phyloP scores from a whole-genome alignment of 148 eudicot species.

The Heliosperma pusillum region DNA sequence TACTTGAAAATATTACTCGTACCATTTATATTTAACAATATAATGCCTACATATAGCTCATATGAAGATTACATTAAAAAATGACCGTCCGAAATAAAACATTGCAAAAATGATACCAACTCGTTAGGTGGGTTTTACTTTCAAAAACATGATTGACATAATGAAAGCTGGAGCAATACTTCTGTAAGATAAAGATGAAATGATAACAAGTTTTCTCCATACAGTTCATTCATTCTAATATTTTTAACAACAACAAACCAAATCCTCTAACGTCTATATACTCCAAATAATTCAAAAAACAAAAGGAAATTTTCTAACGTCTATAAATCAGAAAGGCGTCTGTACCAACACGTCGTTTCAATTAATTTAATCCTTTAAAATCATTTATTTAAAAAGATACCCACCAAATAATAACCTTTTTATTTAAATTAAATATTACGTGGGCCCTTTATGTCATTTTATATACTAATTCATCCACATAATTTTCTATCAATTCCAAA shows the following conservation, averaged over 20 bases:
- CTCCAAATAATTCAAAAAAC: not conserved
- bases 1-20: no score
- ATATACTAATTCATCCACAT: not conserved
- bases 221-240: no score
- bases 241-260: constrained; percentile 1
- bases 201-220: no score
- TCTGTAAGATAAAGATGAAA: no score
- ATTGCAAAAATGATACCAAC: no score
- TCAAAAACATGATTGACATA: no score
- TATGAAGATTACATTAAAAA: no score
- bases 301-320: constrained; percentile 26
- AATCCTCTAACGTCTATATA: not conserved
- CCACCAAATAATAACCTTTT: not conserved
- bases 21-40: no score
- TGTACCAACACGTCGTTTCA: constrained; percentile 14
- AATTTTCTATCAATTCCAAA: not conserved
- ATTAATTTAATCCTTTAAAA: not conserved
- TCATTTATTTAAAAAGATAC: not conserved
- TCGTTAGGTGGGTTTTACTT: no score
- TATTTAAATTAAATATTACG: not conserved
- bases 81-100: no score
- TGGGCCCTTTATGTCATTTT: constrained; percentile 1
- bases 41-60: no score
- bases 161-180: no score
- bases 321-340: constrained; percentile 23